Evolutionary conservation across 768 basidiomycete genomes (phyloP).

Genomic region (Hygrophoropsis aurantiaca): DNA sequence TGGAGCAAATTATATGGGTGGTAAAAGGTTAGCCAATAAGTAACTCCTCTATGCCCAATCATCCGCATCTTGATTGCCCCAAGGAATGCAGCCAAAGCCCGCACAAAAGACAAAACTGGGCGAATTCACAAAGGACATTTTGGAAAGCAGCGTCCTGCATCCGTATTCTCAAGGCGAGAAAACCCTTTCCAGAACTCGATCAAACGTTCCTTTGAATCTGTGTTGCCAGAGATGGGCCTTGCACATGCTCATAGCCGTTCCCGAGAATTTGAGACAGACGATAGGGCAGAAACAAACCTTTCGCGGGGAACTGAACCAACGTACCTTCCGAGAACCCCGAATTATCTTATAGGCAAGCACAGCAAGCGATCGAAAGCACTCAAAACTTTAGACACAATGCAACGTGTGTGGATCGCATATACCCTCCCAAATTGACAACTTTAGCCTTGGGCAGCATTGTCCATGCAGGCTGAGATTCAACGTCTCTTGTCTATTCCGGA

Average conservation of each 20-base stretch:
- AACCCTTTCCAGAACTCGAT: conserved; percentile 1
- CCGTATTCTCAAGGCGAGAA: conserved; percentile 33
- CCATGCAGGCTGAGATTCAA: conserved; percentile 29
- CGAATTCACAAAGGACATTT: conserved; percentile 62
- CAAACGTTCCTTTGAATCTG: background rate
- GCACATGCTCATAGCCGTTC: conserved; percentile 22
- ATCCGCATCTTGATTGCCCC: background rate
- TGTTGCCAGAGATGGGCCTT: conserved; percentile 21
- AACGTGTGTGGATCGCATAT: conserved; percentile 23
- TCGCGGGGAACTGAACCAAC: conserved; percentile 7
- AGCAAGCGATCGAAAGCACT: conserved; percentile 22
- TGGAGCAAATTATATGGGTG: conserved; percentile 79
- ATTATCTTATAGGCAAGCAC: conserved; percentile 1
- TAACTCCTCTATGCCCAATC: background rate
- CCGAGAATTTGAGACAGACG: background rate
- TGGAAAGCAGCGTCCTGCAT: conserved; percentile 55
- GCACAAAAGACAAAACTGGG: conserved; percentile 53
- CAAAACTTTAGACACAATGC: conserved; percentile 19
- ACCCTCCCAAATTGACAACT: background rate
- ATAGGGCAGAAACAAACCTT: background rate
- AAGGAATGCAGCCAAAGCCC: conserved; percentile 60
- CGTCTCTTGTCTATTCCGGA: conserved; percentile 24
- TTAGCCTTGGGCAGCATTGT: conserved; percentile 13
- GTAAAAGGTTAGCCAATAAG: conserved; percentile 49
- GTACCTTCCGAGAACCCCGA: background rate